Evolutionary conservation across 78 protist species (phyloP).

Genomic region (Chrysochromulina parva): DNA sequence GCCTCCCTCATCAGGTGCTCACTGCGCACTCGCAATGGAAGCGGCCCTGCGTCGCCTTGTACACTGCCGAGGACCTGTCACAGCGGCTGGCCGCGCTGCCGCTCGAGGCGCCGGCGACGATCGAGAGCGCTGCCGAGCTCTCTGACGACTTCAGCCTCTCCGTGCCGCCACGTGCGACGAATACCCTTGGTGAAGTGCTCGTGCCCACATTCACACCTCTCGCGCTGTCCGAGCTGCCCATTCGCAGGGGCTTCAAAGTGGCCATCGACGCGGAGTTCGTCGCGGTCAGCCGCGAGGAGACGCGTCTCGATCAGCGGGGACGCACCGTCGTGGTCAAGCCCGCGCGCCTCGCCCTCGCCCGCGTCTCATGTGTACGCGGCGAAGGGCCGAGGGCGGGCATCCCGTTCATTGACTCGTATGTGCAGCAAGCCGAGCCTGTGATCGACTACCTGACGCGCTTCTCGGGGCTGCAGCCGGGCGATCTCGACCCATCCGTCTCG

Average conservation of each 20-base stretch:
- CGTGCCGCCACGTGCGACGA: background rate
- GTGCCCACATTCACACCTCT: background rate
- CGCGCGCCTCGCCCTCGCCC: background rate
- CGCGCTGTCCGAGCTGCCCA: background rate
- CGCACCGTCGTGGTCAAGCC: background rate
- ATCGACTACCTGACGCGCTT: conserved; percentile 43
- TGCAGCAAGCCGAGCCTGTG: conserved; percentile 22
- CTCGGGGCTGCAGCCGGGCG: conserved; percentile 39
- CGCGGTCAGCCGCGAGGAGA: background rate
- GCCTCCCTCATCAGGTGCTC: too few relatives aligned
- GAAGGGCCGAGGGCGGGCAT: background rate
- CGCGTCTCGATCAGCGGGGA: background rate
- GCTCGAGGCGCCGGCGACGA: background rate
- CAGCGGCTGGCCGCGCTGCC: background rate
- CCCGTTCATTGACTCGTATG: conserved; percentile 1
- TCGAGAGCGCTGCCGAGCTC: background rate
- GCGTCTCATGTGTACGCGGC: conserved; percentile 10
- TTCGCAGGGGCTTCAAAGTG: background rate
- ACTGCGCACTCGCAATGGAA: background rate
- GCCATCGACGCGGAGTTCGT: conserved; percentile 40
- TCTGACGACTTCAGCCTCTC: background rate
- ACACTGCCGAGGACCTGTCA: background rate
- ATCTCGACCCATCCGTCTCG: conserved; percentile 25
- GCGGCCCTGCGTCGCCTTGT: background rate
- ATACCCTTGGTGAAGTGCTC: background rate